Conservation (phyloP, 2,329 filamentous ascomycete species). For the Sporothrix variecibatus region DNA sequence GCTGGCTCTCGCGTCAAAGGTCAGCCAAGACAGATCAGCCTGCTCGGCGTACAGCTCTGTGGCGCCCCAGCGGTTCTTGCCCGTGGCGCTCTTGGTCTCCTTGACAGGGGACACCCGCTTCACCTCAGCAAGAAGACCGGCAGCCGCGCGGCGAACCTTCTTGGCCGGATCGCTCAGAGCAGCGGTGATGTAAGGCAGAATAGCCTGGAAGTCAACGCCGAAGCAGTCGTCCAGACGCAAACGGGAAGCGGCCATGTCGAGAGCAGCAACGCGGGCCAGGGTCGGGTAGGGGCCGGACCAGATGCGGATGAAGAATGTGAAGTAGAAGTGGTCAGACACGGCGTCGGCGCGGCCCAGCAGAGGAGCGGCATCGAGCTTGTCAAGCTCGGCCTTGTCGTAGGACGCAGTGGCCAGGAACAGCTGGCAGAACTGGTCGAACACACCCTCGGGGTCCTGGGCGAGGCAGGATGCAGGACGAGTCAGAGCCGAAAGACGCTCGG, state of each 20-base stretch:
- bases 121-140: conserved; percentile 63
- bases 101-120: conserved; percentile 48
- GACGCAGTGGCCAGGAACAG: conserved; percentile 57
- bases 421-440: conserved; percentile 61
- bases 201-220: conserved; percentile 68
- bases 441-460: conserved; percentile 49
- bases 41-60: conserved; percentile 64
- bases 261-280: conserved; percentile 66
- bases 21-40: conserved; percentile 58
- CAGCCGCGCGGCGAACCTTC: conserved; percentile 74
- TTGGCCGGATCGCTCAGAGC: conserved; percentile 75
- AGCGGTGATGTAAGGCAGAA: conserved; percentile 79
- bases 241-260: conserved; percentile 63
- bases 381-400: conserved; percentile 46
- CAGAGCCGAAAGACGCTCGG: conserved; percentile 43
- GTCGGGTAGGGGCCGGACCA: conserved; percentile 73
- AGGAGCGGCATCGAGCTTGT: conserved; percentile 56
- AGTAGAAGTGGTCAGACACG: conserved; percentile 63
- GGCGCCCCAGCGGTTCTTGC: conserved; percentile 55
- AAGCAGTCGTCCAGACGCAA: conserved; percentile 54
- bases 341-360: conserved; percentile 58
- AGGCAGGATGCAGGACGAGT: conserved; percentile 50
- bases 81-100: conserved; percentile 24
- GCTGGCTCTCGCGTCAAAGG: conserved; percentile 57
- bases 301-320: conserved; percentile 74